Conservation (phyloP, 192 early-diverging fungal genomes). For the Chytriomyces sp. region DNA sequence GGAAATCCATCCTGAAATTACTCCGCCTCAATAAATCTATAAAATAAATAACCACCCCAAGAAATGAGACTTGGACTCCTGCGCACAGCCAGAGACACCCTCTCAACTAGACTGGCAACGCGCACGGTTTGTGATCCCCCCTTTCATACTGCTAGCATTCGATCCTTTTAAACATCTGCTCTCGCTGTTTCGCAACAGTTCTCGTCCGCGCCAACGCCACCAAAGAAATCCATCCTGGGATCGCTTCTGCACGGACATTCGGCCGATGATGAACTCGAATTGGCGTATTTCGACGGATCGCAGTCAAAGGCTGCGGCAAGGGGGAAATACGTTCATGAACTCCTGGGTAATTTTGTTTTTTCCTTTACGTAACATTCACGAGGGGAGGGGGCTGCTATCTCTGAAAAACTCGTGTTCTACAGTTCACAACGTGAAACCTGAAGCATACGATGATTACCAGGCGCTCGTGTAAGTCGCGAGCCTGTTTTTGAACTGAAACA, state of each 20-base stretch:
- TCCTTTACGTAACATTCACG: not conserved
- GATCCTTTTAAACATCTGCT: not conserved
- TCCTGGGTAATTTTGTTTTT: conserved; percentile 63
- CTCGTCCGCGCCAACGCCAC: conserved; percentile 6
- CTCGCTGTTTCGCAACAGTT: not conserved
- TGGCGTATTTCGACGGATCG: conserved; percentile 52
- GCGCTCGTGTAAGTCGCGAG: conserved; percentile 55
- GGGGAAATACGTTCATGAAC: conserved; percentile 90
- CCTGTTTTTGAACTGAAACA: not conserved
- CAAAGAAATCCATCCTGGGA: conserved; percentile 58
- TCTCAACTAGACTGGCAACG: too few species aligned
- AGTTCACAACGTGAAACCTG: conserved; percentile 86
- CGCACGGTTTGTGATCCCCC: not conserved
- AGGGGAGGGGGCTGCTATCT: not conserved
- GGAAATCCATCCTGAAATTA: too few species aligned
- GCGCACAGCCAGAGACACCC: too few species aligned
- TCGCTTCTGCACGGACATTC: conserved; percentile 65
- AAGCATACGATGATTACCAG: conserved; percentile 84
- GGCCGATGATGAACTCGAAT: not conserved
- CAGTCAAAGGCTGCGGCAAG: conserved; percentile 56
- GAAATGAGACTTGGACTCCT: too few species aligned
- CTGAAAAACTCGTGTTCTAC: conserved; percentile 12
- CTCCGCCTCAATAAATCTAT: too few species aligned
- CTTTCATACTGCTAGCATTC: too few species aligned
- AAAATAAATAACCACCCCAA: too few species aligned